Base-by-base conservation (phyloP, 2,329 filamentous ascomycete genomes). In the Magnaporthiopsis incrustans region DNA sequence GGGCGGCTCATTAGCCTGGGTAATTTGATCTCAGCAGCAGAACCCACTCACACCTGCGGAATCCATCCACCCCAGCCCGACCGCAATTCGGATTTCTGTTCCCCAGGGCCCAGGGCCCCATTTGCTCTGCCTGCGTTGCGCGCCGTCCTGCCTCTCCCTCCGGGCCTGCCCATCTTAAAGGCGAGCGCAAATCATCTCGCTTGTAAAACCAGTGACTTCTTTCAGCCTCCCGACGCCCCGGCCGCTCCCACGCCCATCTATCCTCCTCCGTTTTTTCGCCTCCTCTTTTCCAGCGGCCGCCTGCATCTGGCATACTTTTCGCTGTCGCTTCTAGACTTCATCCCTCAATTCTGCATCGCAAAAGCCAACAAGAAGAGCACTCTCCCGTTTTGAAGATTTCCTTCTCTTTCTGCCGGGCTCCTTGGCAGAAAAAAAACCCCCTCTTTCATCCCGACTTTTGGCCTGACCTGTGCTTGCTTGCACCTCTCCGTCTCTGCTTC, bases 151-250 rank as follows among this genome's bases (percentile, higher is more conserved):
- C 33, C 33, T 25, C 25, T 60, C 38, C 59, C 32, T 32, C 33
- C 15, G 59, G 59, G 38, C 56, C 57, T 35, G 44, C 30, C 60
- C 35, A 27, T 32, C 58, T 57, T 63, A 63, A 63, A 63, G 61
- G 57, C 61, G 59, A 60, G 59, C 38, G 59, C 33, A 57, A 53
- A 63, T 63, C 61, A 63, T 63, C 61, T 63, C 61, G 61, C 61
- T 63, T 63, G 61, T 58, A 44, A 62, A 62, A 44, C 60, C 30
- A 33, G 27, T 25, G 18, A 53, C 60, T 63, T 57, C 30, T 57
- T 57, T 57, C 44, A 63, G 61, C 53, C 53, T 56, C 53, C 61
- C 26, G 61, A 26, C 38, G 30, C 27, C 32, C 44, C 61, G 30
- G 61, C 53, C 53, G 53, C 59, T 60, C 44, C 33, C 15, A 26